Conservation (phyloP, 2,329 filamentous ascomycete genomes). For the Claviceps maximensis region DNA sequence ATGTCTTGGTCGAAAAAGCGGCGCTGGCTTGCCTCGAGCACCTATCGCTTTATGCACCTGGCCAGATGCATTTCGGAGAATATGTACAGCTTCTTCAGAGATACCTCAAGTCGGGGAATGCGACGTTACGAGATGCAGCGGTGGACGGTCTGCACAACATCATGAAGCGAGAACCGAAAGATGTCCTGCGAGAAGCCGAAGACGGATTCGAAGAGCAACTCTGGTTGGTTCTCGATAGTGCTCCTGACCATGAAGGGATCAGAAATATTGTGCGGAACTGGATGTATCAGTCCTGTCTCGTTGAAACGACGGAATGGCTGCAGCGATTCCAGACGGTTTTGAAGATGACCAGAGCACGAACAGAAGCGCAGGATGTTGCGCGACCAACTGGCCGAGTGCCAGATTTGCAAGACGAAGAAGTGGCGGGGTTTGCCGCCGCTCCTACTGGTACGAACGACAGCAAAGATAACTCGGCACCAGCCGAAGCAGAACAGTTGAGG, state of each 20-base stretch:
- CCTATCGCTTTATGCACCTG: constrained; percentile 79
- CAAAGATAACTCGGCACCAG: constrained; percentile 28
- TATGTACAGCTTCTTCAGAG: constrained; percentile 76
- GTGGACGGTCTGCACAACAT: constrained; percentile 84
- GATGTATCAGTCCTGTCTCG: constrained; percentile 78
- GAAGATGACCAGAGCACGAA: constrained; percentile 68
- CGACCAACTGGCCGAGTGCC: constrained; percentile 38
- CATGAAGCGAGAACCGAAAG: constrained; percentile 82
- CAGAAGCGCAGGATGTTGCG: constrained; percentile 35
- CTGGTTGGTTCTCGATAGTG: constrained; percentile 75
- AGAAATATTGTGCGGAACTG: constrained; percentile 82
- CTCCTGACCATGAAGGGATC: constrained; percentile 65
- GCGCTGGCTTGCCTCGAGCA: constrained; percentile 80
- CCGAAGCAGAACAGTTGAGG: constrained; percentile 74
- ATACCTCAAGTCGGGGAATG: constrained; percentile 57
- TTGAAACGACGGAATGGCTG: constrained; percentile 74
- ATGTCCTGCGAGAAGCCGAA: constrained; percentile 64
- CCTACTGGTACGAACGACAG: constrained; percentile 45
- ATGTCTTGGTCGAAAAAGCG: constrained; percentile 57
- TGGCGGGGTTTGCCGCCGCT: constrained; percentile 83
- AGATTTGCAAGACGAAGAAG: constrained; percentile 93
- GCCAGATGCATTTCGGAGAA: constrained; percentile 67
- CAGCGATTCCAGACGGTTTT: constrained; percentile 77
- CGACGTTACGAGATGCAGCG: constrained; percentile 62
- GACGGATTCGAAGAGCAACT: constrained; percentile 77